phyloP scores from a whole-genome alignment of 2,329 filamentous ascomycete genomes.

The Sporothrix brasiliensis region DNA sequence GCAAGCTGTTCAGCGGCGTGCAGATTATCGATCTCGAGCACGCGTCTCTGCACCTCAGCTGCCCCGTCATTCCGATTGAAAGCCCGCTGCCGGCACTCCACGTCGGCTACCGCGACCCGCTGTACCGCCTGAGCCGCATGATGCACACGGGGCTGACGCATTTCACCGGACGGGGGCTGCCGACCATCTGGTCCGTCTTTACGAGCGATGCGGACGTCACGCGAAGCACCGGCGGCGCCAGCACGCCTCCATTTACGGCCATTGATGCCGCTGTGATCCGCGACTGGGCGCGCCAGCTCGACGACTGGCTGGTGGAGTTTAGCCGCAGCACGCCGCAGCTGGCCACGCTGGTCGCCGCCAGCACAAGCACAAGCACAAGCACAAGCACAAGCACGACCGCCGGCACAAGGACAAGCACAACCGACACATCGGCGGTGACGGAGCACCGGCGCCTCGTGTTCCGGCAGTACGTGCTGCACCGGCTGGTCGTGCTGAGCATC shows the following conservation, averaged over 20 bases:
- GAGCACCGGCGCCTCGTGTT: constrained; percentile 31
- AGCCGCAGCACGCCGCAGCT: constrained; percentile 25
- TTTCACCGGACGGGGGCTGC: constrained; percentile 35
- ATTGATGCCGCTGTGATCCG: constrained; percentile 35
- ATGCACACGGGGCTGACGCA: constrained; percentile 35
- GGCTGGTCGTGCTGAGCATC: constrained; percentile 34
- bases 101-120: constrained; percentile 31
- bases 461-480: constrained; percentile 35
- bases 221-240: too few relatives aligned
- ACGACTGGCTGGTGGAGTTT: constrained; percentile 35
- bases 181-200: constrained; percentile 35
- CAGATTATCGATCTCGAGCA: constrained; percentile 36
- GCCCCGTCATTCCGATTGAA: constrained; percentile 33
- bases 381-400: too few relatives aligned
- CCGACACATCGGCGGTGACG: background rate
- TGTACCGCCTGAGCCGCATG: constrained; percentile 35
- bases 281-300: constrained; percentile 36
- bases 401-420: background rate
- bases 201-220: background rate
- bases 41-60: constrained; percentile 35
- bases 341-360: background rate
- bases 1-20: constrained; percentile 34
- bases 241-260: constrained; percentile 23
- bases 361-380: background rate
- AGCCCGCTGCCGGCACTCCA: constrained; percentile 31